Base-by-base conservation (phyloP, 2,329 filamentous ascomycete species). In the Cladosporium austrohemisphaericum region DNA sequence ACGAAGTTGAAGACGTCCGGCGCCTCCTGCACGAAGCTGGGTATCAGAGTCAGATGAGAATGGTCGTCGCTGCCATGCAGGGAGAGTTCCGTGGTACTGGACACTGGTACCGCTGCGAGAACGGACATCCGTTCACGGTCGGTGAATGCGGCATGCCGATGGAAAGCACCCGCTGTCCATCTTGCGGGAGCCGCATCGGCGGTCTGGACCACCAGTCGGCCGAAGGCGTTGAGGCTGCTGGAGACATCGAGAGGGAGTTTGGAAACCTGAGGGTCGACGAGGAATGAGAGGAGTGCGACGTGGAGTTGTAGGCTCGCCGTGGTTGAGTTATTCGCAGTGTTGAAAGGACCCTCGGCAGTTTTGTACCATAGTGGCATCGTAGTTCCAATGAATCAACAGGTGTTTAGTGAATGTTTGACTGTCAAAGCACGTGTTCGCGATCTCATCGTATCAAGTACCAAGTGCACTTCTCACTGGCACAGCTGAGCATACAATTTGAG, bases 61-160 rank as follows among this genome's bases (percentile, higher is more conserved):
- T 69, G 2, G 72, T 78, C 51, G 74, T 75, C 37, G 45, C 54
- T 1, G 74, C 75, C 1, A 78, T 79, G 74, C 64, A 72, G 3
- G 66, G 55, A 1, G 75, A 75, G 6, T 54, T 60, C 0, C 28
- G 51, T 1, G 72, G 71, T 0, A 71, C 68, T 0, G 81, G 82
- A 0, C 79, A 83, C 54, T 85, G 81, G 81, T 85, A 84, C 61
- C 71, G 66, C 1, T 84, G 79, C 53, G 63, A 55, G 19, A 80
- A 81, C 50, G 74, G 75, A 2, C 78, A 84, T 59, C 76, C 78
- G 2, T 68, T 70, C 50, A 58, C 58, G 1, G 44, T 59, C 11
- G 57, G 60, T 2, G 63, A 68, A 22, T 71, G 73, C 52, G 73
- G 69, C 57, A 79, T 80, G 73, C 79, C 83, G 0, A 84, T 85